Evolutionary conservation across 1,139 yeast genomes (phyloP), one percentile per base, ranked within the genome.

Genomic region (Taiozyma sp.): DNA sequence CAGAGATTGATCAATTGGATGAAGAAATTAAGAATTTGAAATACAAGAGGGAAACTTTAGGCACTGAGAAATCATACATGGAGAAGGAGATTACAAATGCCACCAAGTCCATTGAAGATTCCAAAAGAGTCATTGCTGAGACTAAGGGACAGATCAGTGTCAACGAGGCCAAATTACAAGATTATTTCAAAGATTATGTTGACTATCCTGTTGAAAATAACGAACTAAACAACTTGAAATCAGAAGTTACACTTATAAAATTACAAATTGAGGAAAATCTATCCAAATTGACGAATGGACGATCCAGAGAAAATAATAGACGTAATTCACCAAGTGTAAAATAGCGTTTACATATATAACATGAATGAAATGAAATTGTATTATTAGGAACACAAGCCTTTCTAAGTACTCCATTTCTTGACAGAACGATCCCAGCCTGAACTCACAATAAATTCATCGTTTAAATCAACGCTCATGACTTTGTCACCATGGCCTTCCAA

Each of bases 341-440:
- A 40, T 57, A 29, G 44, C 12, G 4, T 3, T 28, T 28, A 28
- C 30, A 28, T 28, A 28, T 9, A 28, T 7, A 28, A 38, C 41
- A 22, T 19, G 24, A 29, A 41, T 38, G 24, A 38, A 19, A 22
- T 19, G 41, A 19, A 19, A 28, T 10, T 19, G 27, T 10, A 22
- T 22, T 22, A 19, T 8, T 36, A 24, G 14, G 19, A 7, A 27
- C 28, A 27, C 19, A 28, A 28, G 13, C 12, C 34, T 6, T 24
- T 14, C 14, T n/a, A 45, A 8, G 44, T 48, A 23, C 49, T 43
- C 89, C 91, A 88, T 44, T 84, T 50, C 62, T 84, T 87, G 4
- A 88, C 75, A 23, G 87, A 75, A 54, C 95, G 76, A 66, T 90
- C 97, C 96, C 96, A 90, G 23, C 96, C 93, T 52, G 90, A 78